Conservation (phyloP, 331 rosid species). For the Dryas integrifolia region DNA sequence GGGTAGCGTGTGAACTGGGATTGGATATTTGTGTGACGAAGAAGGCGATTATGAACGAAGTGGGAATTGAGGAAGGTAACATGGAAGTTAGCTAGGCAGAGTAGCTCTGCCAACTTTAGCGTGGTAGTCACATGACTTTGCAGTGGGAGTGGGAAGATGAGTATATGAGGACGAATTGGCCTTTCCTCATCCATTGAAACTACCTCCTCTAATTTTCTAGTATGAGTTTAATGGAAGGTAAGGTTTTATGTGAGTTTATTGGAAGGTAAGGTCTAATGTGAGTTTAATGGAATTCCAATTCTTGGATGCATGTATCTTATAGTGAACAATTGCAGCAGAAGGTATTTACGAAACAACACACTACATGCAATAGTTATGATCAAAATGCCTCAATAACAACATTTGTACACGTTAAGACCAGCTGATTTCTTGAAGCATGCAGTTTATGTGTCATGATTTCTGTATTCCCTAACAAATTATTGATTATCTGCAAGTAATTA, state of each 20-base stretch:
- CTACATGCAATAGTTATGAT: background rate
- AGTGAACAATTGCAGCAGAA: background rate
- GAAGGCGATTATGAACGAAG: slow-evolving; percentile 16
- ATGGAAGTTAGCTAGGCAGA: slow-evolving; percentile 16
- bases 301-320: background rate
- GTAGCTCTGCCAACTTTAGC: slow-evolving; percentile 33
- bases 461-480: background rate
- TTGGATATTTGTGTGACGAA: slow-evolving; percentile 11
- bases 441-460: background rate
- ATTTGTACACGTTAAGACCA: no score
- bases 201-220: no score
- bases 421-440: background rate
- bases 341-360: background rate
- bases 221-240: no score
- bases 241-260: no score
- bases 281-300: background rate
- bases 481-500: no score
- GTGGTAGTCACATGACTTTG: slow-evolving; percentile 32
- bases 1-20: slow-evolving; percentile 13
- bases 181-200: background rate
- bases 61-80: slow-evolving; percentile 36
- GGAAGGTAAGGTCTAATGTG: no score
- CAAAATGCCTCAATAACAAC: background rate
- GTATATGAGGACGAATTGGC: slow-evolving; percentile 18
- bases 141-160: slow-evolving; percentile 25